phyloP scores from a whole-genome alignment of 2,329 filamentous ascomycete species.

The Amauroascus niger region DNA sequence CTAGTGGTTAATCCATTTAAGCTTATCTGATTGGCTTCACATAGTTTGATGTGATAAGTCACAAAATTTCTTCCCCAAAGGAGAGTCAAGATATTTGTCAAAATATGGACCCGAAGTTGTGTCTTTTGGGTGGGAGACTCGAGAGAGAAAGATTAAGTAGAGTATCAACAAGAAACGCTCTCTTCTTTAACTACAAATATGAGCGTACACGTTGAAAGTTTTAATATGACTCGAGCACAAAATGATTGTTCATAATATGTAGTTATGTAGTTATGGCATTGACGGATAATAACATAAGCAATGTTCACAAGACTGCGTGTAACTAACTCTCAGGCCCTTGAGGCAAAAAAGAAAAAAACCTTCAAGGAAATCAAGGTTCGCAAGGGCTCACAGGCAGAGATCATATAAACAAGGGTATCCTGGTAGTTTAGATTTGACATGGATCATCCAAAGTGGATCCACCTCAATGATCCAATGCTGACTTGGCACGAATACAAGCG shows the following conservation, averaged over 20 bases:
- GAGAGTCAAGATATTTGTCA: background rate
- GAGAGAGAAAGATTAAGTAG: no score
- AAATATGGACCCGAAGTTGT: background rate
- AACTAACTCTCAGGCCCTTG: no score
- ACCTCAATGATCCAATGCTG: background rate
- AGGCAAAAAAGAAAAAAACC: background rate
- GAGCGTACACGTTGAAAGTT: background rate
- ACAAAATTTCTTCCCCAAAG: background rate
- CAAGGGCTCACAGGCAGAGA: slow-evolving; percentile 4
- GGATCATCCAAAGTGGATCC: background rate
- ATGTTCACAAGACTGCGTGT: no score
- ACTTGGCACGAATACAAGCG: slow-evolving; percentile 11
- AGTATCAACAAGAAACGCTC: no score
- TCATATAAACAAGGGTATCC: slow-evolving; percentile 2
- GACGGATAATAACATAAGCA: no score
- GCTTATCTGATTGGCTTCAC: slow-evolving; percentile 13
- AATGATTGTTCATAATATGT: background rate
- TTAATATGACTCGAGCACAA: background rate
- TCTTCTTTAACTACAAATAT: no score
- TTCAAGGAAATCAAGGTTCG: slow-evolving; percentile 1
- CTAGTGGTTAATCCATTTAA: slow-evolving; percentile 13
- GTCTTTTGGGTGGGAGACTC: background rate
- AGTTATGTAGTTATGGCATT: background rate
- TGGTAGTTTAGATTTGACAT: background rate
- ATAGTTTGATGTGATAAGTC: slow-evolving; percentile 8